These are phyloP conservation scores for Aciculosporium take DNA, from an alignment of 2,329 filamentous ascomycete genomes.

Conservation along the genomic window DNA sequence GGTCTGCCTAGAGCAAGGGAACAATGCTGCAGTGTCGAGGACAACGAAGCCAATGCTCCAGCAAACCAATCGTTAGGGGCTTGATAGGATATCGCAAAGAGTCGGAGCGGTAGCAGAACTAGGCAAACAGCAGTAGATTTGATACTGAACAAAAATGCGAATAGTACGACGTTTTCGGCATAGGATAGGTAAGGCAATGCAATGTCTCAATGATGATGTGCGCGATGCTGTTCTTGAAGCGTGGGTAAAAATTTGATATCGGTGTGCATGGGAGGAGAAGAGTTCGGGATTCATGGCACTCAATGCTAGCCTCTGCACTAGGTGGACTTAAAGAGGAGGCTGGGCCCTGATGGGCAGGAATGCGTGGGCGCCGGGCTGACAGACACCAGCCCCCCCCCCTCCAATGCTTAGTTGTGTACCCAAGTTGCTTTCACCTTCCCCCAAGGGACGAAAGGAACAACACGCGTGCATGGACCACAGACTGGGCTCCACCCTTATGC, in stretches of 20 bases:
- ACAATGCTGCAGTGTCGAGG: slow-evolving; percentile 7
- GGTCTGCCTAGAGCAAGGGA: not conserved
- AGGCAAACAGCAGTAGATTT: not conserved
- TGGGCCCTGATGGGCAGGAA: slow-evolving; percentile 10
- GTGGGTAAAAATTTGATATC: slow-evolving; percentile 1
- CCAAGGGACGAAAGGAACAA: not conserved
- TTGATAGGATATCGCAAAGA: not conserved
- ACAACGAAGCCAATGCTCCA: slow-evolving; percentile 7
- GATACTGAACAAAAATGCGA: slow-evolving; percentile 4
- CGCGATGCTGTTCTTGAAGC: not conserved
- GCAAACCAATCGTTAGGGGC: slow-evolving; percentile 3
- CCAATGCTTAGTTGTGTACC: no score
- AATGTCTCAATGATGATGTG: not conserved
- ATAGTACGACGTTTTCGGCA: not conserved
- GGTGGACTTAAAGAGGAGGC: slow-evolving; percentile 8
- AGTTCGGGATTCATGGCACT: slow-evolving; percentile 8
- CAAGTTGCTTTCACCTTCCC: not conserved
- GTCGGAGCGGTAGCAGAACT: not conserved
- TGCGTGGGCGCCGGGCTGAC: slow-evolving; percentile 6
- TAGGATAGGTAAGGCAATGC: slow-evolving; percentile 2
- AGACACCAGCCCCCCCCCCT: slow-evolving; percentile 11
- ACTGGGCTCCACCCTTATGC: no score
- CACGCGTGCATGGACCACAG: no score
- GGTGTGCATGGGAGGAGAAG: slow-evolving; percentile 9
- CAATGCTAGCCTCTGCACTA: slow-evolving; percentile 6